phyloP scores from a whole-genome alignment of 768 basidiomycete genomes.

The Daedaleopsis sinensis region DNA sequence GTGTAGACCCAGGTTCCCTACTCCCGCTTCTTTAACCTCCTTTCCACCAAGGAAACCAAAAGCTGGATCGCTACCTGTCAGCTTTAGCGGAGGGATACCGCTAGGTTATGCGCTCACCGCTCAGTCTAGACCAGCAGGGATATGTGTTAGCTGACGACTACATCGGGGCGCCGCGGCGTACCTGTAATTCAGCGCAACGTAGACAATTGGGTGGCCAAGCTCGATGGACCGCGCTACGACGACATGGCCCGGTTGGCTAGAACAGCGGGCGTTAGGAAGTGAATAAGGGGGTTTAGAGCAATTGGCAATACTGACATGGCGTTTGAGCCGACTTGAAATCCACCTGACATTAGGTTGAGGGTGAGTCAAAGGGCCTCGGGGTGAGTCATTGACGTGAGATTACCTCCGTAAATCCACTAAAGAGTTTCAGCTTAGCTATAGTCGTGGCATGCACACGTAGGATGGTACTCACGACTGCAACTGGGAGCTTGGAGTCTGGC shows the following conservation, averaged over 20 bases:
- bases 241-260: constrained; percentile 43
- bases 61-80: neutral
- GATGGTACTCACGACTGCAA: constrained; percentile 9
- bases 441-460: neutral
- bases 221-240: constrained; percentile 50
- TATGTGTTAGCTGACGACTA: too few species aligned
- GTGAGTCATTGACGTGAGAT: neutral
- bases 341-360: neutral
- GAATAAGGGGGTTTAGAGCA: too few species aligned
- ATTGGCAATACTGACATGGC: constrained; percentile 1
- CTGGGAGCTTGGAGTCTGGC: constrained; percentile 21
- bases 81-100: too few species aligned
- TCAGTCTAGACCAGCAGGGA: neutral
- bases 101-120: neutral
- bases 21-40: constrained; percentile 26
- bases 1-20: constrained; percentile 39
- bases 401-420: constrained; percentile 17
- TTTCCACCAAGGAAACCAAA: constrained; percentile 26
- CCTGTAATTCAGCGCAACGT: constrained; percentile 57
- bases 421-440: too few species aligned
- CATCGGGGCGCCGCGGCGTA: neutral
- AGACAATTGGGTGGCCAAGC: constrained; percentile 49
- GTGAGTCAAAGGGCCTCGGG: neutral
- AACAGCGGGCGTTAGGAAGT: too few species aligned
- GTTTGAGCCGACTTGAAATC: constrained; percentile 13